These are phyloP conservation scores for Xerocomellus dryophilus DNA, from an alignment of 768 basidiomycete species.

Conservation along the genomic window DNA sequence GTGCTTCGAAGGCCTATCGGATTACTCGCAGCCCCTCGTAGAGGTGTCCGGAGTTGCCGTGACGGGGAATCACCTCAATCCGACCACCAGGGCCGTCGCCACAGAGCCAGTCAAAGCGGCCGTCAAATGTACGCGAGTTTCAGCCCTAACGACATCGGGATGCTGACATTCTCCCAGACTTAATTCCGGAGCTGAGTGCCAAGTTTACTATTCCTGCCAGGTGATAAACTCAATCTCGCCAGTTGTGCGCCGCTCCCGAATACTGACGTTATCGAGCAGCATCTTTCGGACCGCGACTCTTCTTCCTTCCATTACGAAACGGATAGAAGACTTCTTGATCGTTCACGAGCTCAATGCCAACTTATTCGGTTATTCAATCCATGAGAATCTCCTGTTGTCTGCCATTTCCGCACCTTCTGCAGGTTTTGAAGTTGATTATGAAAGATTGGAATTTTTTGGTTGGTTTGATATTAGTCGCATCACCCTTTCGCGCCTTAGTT, in stretches of 20 bases:
- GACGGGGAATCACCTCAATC: conserved; percentile 58
- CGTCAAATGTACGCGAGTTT: conserved; percentile 55
- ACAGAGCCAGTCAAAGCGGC: conserved; percentile 38
- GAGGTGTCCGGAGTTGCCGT: conserved; percentile 57
- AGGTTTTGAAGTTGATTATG: conserved; percentile 71
- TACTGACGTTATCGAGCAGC: conserved; percentile 39
- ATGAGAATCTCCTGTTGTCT: conserved; percentile 56
- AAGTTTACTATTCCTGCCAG: conserved; percentile 72
- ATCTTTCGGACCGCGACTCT: conserved; percentile 65
- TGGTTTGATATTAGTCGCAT: conserved; percentile 38
- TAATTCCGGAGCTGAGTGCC: conserved; percentile 80
- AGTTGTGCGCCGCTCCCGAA: conserved; percentile 16
- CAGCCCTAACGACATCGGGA: conserved; percentile 20
- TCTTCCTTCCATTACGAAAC: conserved; percentile 69
- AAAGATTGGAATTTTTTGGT: conserved; percentile 84
- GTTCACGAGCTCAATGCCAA: conserved; percentile 75
- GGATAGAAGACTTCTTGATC: conserved; percentile 71
- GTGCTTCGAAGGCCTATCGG: conserved; percentile 57
- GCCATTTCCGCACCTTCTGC: conserved; percentile 73
- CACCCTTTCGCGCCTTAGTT: conserved; percentile 22
- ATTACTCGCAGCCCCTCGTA: conserved; percentile 68
- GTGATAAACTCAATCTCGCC: conserved; percentile 38
- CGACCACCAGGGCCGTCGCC: conserved; percentile 41
- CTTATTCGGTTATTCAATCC: conserved; percentile 60
- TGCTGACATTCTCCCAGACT: conserved; percentile 46